Percentiles rank a stretch among this genome's conserved stretches.
Conservation (phyloP, 345 rosid species). For the Adansonia digitata region DNA sequence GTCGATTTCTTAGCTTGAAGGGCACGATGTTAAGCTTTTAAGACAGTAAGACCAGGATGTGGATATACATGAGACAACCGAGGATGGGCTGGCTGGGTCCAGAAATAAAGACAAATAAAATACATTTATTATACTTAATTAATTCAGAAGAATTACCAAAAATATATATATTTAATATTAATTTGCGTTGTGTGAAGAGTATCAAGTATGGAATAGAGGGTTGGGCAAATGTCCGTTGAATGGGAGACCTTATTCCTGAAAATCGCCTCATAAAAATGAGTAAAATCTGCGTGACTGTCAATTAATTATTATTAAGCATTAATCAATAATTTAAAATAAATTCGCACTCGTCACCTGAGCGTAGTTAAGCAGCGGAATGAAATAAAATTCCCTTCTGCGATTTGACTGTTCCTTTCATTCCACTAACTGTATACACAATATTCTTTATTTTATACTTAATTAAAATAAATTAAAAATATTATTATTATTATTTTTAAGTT, state of each 20-base stretch:
- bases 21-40: slow-evolving; percentile 49
- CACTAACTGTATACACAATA: not conserved
- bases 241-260: slow-evolving; percentile 59
- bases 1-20: slow-evolving; percentile 54
- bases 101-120: slow-evolving; percentile 38
- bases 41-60: slow-evolving; percentile 28
- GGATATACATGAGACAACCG: slow-evolving; percentile 30
- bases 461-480: not conserved
- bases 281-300: slow-evolving; percentile 43
- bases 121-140: not conserved
- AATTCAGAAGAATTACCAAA: not conserved
- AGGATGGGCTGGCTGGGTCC: slow-evolving; percentile 33
- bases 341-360: not conserved
- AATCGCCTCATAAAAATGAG: slow-evolving; percentile 49
- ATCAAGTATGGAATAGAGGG: slow-evolving; percentile 1
- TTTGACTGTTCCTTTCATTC: not conserved
- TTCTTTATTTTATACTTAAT: not conserved
- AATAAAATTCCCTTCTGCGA: not conserved
- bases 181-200: no score
- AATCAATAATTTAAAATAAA: not conserved
- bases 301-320: not conserved
- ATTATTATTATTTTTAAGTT: no score
- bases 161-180: no score
- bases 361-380: not conserved
- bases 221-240: slow-evolving; percentile 58